Percentiles rank a stretch among this genome's conserved stretches.
These are phyloP conservation scores for Sarocladium kiliense DNA, from an alignment of 2,329 filamentous ascomycete genomes.

Conservation along the genomic window DNA sequence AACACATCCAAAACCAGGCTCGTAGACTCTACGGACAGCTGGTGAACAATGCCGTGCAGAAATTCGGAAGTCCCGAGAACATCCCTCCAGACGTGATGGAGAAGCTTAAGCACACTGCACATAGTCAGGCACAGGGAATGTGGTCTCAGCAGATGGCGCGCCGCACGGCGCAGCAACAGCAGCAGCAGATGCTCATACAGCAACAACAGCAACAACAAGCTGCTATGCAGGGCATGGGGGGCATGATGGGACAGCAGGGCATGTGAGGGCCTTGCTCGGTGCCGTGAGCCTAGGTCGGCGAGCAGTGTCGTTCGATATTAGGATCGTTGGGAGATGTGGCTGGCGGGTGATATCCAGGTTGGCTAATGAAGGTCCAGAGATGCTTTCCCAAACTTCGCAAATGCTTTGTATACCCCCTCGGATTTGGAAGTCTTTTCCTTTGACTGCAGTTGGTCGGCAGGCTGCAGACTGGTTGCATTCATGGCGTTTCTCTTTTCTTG, in stretches of 20 bases:
- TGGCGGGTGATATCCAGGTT: neutral
- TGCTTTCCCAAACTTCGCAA: neutral
- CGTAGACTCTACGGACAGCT: conserved; percentile 34
- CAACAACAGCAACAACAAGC: conserved; percentile 30
- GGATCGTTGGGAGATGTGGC: neutral
- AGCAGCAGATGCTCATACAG: conserved; percentile 18
- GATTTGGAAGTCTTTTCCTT: neutral
- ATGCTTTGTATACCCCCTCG: conserved; percentile 10
- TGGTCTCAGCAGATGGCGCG: conserved; percentile 33
- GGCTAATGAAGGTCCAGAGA: neutral
- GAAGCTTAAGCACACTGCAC: conserved; percentile 38
- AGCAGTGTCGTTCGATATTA: neutral
- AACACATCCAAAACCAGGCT: conserved; percentile 16
- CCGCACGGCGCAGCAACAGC: conserved; percentile 24
- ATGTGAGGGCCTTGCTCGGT: conserved; percentile 31
- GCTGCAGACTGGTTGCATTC: conserved; percentile 1
- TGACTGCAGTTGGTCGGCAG: neutral
- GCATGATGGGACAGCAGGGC: conserved; percentile 48
- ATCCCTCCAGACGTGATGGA: conserved; percentile 42
- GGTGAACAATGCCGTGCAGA: conserved; percentile 25
- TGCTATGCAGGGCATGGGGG: conserved; percentile 47
- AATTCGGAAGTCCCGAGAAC: conserved; percentile 36
- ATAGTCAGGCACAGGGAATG: conserved; percentile 25
- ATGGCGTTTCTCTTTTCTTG: neutral
- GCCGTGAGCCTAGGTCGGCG: too few relatives aligned